phyloP scores from a whole-genome alignment of 192 early-diverging fungal species.

The Mortierella claussenii region DNA sequence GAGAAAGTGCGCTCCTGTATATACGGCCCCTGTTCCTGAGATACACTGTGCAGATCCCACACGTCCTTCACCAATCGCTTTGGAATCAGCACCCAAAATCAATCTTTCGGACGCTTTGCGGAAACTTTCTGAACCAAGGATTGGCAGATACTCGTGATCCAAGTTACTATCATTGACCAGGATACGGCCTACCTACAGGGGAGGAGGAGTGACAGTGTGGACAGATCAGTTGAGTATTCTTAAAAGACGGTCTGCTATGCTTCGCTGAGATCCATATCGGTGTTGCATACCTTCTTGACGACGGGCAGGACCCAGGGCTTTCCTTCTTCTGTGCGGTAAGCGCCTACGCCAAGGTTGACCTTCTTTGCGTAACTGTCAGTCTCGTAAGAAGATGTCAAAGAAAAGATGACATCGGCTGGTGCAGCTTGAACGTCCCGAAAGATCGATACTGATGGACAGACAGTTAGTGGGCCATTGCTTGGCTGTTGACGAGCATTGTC shows the following conservation, averaged over 20 bases:
- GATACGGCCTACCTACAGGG: slow-evolving; percentile 73
- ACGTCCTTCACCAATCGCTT: slow-evolving; percentile 74
- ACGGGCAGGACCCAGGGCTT: slow-evolving; percentile 97
- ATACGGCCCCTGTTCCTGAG: slow-evolving; percentile 94
- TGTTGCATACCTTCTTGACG: slow-evolving; percentile 81
- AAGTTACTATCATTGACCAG: slow-evolving; percentile 71
- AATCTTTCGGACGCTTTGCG: slow-evolving; percentile 80
- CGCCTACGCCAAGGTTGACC: slow-evolving; percentile 96
- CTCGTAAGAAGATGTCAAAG: slow-evolving; percentile 83
- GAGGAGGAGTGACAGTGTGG: not conserved
- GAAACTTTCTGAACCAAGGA: slow-evolving; percentile 83
- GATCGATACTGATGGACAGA: slow-evolving; percentile 45
- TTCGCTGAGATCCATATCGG: no score
- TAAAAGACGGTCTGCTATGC: no score
- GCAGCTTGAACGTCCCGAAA: slow-evolving; percentile 67
- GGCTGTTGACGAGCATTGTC: not conserved
- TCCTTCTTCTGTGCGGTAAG: slow-evolving; percentile 90
- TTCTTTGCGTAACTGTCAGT: slow-evolving; percentile 81
- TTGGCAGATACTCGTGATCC: slow-evolving; percentile 96
- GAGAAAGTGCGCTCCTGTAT: slow-evolving; percentile 88
- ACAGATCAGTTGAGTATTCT: not conserved
- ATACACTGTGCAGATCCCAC: slow-evolving; percentile 87
- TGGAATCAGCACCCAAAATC: slow-evolving; percentile 83
- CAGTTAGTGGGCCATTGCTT: not conserved
- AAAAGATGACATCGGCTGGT: slow-evolving; percentile 92